Evolutionary conservation across 2,329 filamentous ascomycete genomes (phyloP).

Genomic region (Aspergillus versicolor): DNA sequence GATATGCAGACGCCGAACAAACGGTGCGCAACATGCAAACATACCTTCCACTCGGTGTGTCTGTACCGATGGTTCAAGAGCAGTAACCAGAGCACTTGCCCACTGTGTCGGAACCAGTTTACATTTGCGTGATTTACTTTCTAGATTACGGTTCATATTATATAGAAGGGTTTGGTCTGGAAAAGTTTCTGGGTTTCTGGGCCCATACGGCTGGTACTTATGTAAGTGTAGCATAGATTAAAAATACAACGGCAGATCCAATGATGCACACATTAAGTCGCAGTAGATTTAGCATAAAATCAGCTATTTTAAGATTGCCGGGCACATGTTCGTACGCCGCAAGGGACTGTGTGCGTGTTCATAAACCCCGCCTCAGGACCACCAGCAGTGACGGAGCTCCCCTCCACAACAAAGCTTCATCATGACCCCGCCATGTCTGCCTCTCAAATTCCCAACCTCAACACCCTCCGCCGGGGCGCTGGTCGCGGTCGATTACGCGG

Average conservation of each 20-base stretch:
- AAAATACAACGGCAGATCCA: not conserved
- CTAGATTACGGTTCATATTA: not conserved
- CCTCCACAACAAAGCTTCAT: conserved; percentile 17
- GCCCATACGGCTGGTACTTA: not conserved
- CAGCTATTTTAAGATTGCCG: not conserved
- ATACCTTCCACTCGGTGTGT: conserved; percentile 86
- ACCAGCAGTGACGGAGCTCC: conserved; percentile 3
- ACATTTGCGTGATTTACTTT: conserved; percentile 27
- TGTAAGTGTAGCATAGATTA: not conserved
- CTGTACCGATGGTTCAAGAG: conserved; percentile 97
- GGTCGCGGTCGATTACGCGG: conserved; percentile 51
- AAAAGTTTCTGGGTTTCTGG: not conserved
- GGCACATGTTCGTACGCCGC: no score
- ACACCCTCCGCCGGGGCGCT: conserved; percentile 55
- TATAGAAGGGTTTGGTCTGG: not conserved
- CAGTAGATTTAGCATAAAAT: not conserved
- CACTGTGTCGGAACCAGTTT: conserved; percentile 88
- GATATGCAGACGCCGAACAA: conserved; percentile 92
- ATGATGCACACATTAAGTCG: not conserved
- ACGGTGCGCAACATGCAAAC: conserved; percentile 86
- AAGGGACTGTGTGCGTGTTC: not conserved
- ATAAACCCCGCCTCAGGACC: not conserved
- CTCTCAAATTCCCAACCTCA: conserved; percentile 76
- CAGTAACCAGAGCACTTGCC: conserved; percentile 88
- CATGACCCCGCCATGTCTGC: conserved; percentile 59